phyloP scores from a whole-genome alignment of 2,329 filamentous ascomycete genomes.

The Diaporthe helianthi region DNA sequence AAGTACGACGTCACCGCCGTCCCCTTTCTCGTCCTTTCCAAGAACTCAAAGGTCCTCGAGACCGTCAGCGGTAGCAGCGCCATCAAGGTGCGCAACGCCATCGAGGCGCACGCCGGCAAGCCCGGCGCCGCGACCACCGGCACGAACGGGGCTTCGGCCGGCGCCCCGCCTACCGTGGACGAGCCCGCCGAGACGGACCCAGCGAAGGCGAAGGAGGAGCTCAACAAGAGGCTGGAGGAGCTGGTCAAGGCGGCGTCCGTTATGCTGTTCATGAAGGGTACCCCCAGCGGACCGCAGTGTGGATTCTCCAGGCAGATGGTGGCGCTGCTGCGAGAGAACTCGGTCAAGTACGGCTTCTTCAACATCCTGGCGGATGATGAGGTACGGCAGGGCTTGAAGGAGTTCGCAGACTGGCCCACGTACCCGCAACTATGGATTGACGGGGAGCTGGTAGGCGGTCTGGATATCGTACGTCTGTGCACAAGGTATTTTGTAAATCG shows the following conservation, averaged over 20 bases:
- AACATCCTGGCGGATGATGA: conserved; percentile 98
- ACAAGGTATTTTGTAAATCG: neutral
- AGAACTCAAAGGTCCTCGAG: conserved; percentile 77
- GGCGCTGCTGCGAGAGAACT: conserved; percentile 82
- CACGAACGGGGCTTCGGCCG: conserved; percentile 38
- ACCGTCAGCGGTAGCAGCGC: conserved; percentile 91
- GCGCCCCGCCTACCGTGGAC: conserved; percentile 42
- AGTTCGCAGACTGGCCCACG: conserved; percentile 98
- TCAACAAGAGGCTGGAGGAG: conserved; percentile 80
- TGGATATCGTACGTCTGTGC: conserved; percentile 83
- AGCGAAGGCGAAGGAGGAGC: conserved; percentile 77
- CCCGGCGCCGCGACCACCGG: conserved; percentile 47
- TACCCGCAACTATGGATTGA: conserved; percentile 94
- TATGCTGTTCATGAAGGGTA: conserved; percentile 99
- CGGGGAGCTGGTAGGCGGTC: conserved; percentile 87
- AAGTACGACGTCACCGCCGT: conserved; percentile 93
- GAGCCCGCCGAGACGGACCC: conserved; percentile 50
- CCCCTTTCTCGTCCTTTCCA: conserved; percentile 86
- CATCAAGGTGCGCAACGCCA: conserved; percentile 80
- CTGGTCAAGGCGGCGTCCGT: conserved; percentile 95
- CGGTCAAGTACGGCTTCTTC: conserved; percentile 97
- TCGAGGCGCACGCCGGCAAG: conserved; percentile 78
- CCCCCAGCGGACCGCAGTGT: conserved; percentile 93
- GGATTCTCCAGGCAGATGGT: conserved; percentile 95
- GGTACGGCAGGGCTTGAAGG: conserved; percentile 94